phyloP scores from a whole-genome alignment of 2,329 filamentous ascomycete genomes.

The Eutypa lata region DNA sequence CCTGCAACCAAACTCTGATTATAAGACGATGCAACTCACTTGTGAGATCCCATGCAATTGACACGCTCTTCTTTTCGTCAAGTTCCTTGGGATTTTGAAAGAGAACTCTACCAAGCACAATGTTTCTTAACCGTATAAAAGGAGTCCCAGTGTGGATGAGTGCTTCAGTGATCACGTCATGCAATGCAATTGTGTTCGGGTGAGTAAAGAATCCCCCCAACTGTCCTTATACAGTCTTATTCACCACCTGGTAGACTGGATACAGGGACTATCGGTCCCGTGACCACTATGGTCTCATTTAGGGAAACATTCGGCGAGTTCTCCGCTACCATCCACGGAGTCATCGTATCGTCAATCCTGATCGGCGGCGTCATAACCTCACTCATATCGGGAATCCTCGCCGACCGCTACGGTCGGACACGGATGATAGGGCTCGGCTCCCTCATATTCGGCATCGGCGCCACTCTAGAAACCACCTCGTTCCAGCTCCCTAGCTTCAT shows the following conservation, averaged over 20 bases:
- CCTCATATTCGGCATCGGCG: constrained; percentile 38
- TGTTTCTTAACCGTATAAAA: neutral
- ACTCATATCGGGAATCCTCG: constrained; percentile 54
- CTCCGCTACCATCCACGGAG: constrained; percentile 53
- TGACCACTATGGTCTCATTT: constrained; percentile 57
- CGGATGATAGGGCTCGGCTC: constrained; percentile 45
- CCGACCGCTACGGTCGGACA: constrained; percentile 50
- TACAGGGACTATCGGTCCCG: constrained; percentile 55
- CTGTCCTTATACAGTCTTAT: neutral
- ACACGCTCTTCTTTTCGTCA: no score
- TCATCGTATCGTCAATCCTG: constrained; percentile 58
- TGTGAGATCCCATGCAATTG: no score
- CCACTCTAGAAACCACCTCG: neutral
- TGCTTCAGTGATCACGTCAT: neutral
- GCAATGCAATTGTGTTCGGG: neutral
- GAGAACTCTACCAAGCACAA: neutral
- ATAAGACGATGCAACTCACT: no score
- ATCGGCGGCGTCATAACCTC: constrained; percentile 58
- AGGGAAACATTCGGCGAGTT: constrained; percentile 47
- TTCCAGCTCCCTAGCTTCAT: constrained; percentile 1
- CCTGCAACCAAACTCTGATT: no score
- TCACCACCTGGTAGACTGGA: constrained; percentile 12
- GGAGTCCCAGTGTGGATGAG: neutral
- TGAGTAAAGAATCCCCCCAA: neutral
- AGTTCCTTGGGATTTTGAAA: no score